These are phyloP conservation scores for Colletotrichum eleusines DNA, from an alignment of 2,329 filamentous ascomycete species.

Conservation along the genomic window DNA sequence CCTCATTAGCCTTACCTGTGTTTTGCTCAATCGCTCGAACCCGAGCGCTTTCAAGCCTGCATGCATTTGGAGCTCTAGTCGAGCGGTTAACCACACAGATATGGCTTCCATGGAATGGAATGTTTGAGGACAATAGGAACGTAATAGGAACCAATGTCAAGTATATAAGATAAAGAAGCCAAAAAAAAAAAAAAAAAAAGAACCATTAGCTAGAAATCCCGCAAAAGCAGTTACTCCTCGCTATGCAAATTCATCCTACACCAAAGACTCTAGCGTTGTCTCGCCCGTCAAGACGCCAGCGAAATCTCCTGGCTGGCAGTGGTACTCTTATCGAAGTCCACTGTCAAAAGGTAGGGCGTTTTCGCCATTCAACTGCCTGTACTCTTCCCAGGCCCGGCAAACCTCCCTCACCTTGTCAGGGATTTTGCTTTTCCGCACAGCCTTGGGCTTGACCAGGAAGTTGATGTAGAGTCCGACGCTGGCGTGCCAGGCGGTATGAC, in stretches of 20 bases:
- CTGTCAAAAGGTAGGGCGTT: slow-evolving; percentile 34
- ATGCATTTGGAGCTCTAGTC: neutral
- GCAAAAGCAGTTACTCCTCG: neutral
- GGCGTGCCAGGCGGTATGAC: slow-evolving; percentile 66
- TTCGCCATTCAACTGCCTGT: slow-evolving; percentile 9
- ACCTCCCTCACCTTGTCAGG: slow-evolving; percentile 17
- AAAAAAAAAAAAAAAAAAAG: neutral
- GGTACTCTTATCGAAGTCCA: slow-evolving; percentile 10
- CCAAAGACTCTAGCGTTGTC: no score
- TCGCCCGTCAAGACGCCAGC: no score
- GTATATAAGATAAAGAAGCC: neutral
- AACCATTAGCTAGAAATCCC: neutral
- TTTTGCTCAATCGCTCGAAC: neutral
- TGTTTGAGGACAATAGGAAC: no score
- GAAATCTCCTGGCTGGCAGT: neutral
- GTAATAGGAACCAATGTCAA: neutral
- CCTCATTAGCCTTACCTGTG: neutral
- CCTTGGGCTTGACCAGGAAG: slow-evolving; percentile 27
- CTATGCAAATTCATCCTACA: neutral
- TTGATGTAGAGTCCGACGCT: slow-evolving; percentile 37
- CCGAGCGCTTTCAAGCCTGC: neutral
- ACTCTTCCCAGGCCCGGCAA: slow-evolving; percentile 26
- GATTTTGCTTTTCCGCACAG: slow-evolving; percentile 8
- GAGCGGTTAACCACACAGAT: neutral
- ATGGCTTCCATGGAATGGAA: neutral